Evolutionary conservation across 306 rosid species (phyloP), one percentile per base, ranked within the genome.

Genomic region (Sicyos baderoa): DNA sequence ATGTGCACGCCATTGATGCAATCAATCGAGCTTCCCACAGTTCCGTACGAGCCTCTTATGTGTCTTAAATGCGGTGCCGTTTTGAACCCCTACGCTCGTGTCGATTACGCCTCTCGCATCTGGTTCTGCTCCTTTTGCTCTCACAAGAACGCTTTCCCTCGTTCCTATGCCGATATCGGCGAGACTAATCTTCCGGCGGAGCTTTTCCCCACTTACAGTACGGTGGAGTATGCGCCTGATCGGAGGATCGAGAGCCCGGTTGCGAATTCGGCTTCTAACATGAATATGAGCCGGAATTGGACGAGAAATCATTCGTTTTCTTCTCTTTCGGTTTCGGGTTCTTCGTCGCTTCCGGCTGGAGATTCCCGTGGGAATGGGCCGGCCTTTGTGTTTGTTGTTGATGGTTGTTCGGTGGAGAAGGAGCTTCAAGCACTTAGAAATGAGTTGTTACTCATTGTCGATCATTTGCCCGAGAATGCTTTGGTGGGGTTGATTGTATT

Each of bases 71-170:
- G 96, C 79, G 85, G 75, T 54, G 91, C 92, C 76, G 80, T 86
- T 62, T 82, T 91, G 74, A 91, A 91, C 79, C 97, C 97, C 4
- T 91, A 89, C 75, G 89, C 97, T 14, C 90, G 95, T 17, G 90
- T 91, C 37, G 96, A 91, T 5, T 89, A 87, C 78, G 73, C 83
- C 48, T 80, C 96, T 0, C 97, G 97, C 71, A 80, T 87, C 54
- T 91, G 97, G 97, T 82, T 80, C 83, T 91, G 96, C 78, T 86
- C 97, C 44, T 86, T 91, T 68, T 91, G 95, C 78, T 84, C 69
- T 59, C 79, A 68, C 10, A 79, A 85, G 54, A 91, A 89, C 68
- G 68, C 82, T 2, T 91, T 89, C 47, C 95, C 95, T 54, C 86
- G 81, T 54, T 85, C 97, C 1, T 86, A 85, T 76, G 74, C 90